A percentile compares a stretch with the other conserved stretches of the same genome.
phyloP scores from a whole-genome alignment of 768 basidiomycete genomes.

The Russula sp. region DNA sequence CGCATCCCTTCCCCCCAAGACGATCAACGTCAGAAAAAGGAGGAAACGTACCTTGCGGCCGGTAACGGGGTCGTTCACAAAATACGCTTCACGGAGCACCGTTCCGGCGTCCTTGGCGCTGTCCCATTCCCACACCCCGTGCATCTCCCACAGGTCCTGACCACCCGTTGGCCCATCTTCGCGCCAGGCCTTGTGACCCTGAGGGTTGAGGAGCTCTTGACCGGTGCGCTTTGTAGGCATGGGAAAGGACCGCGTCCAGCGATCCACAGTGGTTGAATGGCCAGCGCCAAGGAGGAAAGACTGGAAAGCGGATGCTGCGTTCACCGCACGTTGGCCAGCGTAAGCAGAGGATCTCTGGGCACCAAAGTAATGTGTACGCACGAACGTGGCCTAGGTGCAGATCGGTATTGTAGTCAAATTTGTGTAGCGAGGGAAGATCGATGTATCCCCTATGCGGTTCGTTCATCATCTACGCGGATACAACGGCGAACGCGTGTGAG shows the following conservation, averaged over 20 bases:
- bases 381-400: constrained; percentile 77
- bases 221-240: constrained; percentile 69
- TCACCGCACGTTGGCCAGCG: not conserved
- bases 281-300: constrained; percentile 93
- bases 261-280: constrained; percentile 66
- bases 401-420: constrained; percentile 92
- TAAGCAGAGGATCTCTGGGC: not conserved
- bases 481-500: not conserved
- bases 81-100: constrained; percentile 80
- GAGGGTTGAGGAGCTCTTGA: constrained; percentile 50
- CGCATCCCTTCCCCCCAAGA: not conserved
- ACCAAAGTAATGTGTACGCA: constrained; percentile 33
- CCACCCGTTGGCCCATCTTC: constrained; percentile 65
- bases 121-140: constrained; percentile 93
- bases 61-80: constrained; percentile 57
- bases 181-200: constrained; percentile 59
- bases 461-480: constrained; percentile 65
- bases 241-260: constrained; percentile 84
- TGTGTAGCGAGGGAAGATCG: constrained; percentile 68
- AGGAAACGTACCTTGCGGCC: constrained; percentile 45
- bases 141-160: constrained; percentile 80
- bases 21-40: not conserved
- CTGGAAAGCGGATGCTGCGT: constrained; percentile 69
- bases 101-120: constrained; percentile 55
- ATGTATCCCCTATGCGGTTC: constrained; percentile 95